These are phyloP conservation scores for Suillus hirtellus DNA, from an alignment of 768 basidiomycete genomes.

Conservation along the genomic window DNA sequence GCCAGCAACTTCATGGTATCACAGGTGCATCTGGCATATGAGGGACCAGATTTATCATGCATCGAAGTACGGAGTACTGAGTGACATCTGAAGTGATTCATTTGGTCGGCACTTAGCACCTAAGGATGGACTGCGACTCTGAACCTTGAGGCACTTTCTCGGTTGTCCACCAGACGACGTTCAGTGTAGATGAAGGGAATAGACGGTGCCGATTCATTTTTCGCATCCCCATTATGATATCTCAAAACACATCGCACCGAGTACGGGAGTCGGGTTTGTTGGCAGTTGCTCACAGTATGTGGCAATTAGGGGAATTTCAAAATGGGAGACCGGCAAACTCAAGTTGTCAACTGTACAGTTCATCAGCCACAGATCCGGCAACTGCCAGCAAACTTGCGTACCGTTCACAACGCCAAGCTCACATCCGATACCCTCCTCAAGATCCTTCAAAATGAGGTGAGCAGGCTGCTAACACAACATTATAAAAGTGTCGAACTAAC, in stretches of 20 bases:
- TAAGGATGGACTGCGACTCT: neutral
- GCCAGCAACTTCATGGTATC: neutral
- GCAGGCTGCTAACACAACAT: constrained; percentile 19
- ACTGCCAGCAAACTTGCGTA: constrained; percentile 20
- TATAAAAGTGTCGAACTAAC: constrained; percentile 19
- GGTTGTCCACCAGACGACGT: neutral
- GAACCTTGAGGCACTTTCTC: neutral
- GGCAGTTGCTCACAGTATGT: neutral
- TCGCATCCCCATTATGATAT: neutral
- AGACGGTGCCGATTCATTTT: neutral
- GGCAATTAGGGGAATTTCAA: constrained; percentile 18
- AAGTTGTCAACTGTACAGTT: constrained; percentile 28
- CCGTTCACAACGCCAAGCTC: constrained; percentile 7
- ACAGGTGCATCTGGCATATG: neutral
- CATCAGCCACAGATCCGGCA: constrained; percentile 32
- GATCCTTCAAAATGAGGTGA: constrained; percentile 61
- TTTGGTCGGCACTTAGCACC: neutral
- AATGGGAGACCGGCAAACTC: constrained; percentile 7
- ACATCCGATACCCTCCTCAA: constrained; percentile 19
- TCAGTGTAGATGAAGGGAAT: neutral
- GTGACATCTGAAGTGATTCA: neutral
- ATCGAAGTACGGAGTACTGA: neutral
- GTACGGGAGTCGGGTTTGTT: neutral
- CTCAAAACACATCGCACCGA: neutral
- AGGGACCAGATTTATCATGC: too few relatives aligned